Base-by-base conservation (phyloP, 164 flowering plant species). In the Vitis labrusca region DNA sequence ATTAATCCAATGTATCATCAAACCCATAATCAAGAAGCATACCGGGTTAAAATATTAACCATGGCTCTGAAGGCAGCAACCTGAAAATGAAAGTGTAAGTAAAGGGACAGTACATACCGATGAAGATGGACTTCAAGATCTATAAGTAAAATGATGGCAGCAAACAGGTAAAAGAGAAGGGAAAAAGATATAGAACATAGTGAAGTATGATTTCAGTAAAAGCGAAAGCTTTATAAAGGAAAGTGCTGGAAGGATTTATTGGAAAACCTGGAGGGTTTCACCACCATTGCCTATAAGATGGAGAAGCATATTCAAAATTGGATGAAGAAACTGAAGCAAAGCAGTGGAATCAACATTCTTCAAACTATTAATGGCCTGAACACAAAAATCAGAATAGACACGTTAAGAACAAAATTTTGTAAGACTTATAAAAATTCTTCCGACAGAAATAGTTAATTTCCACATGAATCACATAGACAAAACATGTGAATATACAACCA, bases 41-140 rank as follows among this genome's bases (percentile, higher is more conserved):
- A 93, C 99, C 99, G 68, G 37, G 99, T 96, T 65, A 96, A 80
- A 72, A 96, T 93, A 78, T 93, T 93, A 64, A 93, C 98, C 94
- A 93, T 92, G 57, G 99, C 99, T 82, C 99, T 92, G 81, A 96
- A 96, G 61, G 99, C 99, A 59, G 99, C 99, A 81, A 96, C 98
- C 99, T 96, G 84, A 72, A 80, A 62, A 29, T 52, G n/a, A 74
- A 27, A 64, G 73, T 9, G 78, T 30, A 54, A 62, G 16, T 17
- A 47, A 10, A 50, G 56, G 62, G 48, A 5, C 29, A 29, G 15
- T 53, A 14, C 14, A 32, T 3, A 8, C 32, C 10, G 29, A 9
- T 67, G 48, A 54, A 63, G 37, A 30, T 9, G 55, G 53, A 9
- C 27, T 16, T n/a, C 9, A 13, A 2, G 50, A 54, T 19, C 11